Evolutionary conservation across 2,329 filamentous ascomycete genomes (phyloP).

Genomic region (Alternaria sp.): DNA sequence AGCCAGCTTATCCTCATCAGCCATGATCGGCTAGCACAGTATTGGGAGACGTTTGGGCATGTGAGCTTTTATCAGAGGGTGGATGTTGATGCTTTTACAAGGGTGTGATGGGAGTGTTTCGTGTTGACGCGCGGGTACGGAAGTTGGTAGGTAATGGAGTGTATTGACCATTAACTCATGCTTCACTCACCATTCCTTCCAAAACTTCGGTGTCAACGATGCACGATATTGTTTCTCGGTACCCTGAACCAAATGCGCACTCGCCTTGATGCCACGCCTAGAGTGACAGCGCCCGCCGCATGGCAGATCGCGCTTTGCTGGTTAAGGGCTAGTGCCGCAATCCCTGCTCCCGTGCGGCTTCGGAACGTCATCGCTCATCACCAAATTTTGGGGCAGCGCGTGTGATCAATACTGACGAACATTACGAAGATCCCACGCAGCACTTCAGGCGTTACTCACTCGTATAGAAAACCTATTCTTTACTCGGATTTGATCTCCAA

Average conservation of each 20-base stretch:
- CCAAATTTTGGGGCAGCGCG: slow-evolving; percentile 13
- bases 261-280: no score
- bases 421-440: neutral
- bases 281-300: neutral
- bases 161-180: no score
- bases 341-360: slow-evolving; percentile 4
- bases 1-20: slow-evolving; percentile 81
- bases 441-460: no score
- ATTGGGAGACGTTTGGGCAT: slow-evolving; percentile 70
- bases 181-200: no score
- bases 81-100: slow-evolving; percentile 50
- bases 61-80: slow-evolving; percentile 58
- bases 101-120: slow-evolving; percentile 8
- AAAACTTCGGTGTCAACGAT: no score
- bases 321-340: neutral
- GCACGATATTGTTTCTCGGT: no score
- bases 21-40: slow-evolving; percentile 77
- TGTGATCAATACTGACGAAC: neutral
- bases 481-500: no score
- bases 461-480: neutral
- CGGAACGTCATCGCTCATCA: slow-evolving; percentile 18
- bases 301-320: neutral
- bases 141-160: no score
- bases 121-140: no score
- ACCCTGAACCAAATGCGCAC: no score